Conservation (phyloP, 768 basidiomycete species). For the Dacryopinax spathularia region DNA sequence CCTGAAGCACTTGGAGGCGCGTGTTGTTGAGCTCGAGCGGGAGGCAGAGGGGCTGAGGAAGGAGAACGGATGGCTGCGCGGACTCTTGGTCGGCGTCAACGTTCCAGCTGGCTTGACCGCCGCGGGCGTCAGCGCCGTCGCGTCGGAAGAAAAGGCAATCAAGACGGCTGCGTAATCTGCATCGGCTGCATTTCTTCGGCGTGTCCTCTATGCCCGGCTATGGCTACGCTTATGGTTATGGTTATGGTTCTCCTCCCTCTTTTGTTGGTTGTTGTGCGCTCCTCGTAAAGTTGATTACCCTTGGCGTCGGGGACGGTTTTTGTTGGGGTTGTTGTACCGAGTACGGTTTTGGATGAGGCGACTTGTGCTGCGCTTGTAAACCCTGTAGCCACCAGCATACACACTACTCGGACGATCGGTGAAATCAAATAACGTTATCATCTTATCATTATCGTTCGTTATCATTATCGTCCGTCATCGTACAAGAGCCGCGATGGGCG, state of each 20-base stretch:
- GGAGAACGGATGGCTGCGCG: slow-evolving; percentile 89
- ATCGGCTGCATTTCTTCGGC: too few relatives aligned
- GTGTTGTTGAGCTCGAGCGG: slow-evolving; percentile 70
- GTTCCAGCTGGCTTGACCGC: background rate
- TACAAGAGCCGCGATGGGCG: too few relatives aligned
- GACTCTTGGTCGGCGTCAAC: slow-evolving; percentile 76
- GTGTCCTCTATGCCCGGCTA: background rate
- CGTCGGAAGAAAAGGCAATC: background rate
- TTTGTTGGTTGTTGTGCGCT: background rate
- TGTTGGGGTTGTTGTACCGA: background rate
- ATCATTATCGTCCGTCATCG: background rate
- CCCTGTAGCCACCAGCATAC: background rate
- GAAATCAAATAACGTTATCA: background rate
- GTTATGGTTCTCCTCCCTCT: background rate
- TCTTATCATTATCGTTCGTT: background rate
- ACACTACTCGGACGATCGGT: background rate
- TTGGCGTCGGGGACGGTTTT: too few relatives aligned
- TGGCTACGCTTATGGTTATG: background rate
- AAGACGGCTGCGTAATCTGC: background rate
- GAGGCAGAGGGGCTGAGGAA: slow-evolving; percentile 78
- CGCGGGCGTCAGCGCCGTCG: background rate
- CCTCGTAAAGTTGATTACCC: background rate
- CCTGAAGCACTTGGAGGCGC: slow-evolving; percentile 68
- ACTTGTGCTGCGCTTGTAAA: slow-evolving; percentile 2
- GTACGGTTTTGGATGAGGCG: background rate